phyloP scores from a whole-genome alignment of 345 rosid species.

The Cardamine chenopodiifolia region DNA sequence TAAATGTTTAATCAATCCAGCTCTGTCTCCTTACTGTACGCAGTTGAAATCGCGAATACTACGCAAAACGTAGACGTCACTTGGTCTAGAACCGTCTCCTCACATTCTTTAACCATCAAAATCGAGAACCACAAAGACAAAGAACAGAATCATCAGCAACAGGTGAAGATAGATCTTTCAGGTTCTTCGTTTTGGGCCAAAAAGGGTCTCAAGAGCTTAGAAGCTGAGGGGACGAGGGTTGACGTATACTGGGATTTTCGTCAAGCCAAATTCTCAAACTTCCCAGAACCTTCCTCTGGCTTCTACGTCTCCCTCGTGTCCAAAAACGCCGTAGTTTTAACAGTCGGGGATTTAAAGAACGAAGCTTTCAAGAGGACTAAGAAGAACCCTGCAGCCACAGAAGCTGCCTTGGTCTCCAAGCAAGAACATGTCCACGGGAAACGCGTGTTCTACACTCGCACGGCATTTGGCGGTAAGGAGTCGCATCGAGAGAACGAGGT shows the following conservation, averaged over 20 bases:
- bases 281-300: conserved; percentile 63
- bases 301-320: conserved; percentile 62
- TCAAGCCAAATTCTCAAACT: conserved; percentile 59
- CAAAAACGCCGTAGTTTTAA: conserved; percentile 49
- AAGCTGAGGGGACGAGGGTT: conserved; percentile 46
- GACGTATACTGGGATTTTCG: conserved; percentile 79
- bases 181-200: conserved; percentile 71
- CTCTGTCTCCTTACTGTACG: conserved; percentile 54
- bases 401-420: conserved; percentile 66
- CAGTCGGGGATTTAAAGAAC: conserved; percentile 57
- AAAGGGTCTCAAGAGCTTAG: conserved; percentile 71
- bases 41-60: conserved; percentile 48
- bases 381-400: conserved; percentile 46
- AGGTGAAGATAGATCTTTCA: conserved; percentile 63
- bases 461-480: conserved; percentile 44
- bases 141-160: conserved; percentile 43
- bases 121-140: conserved; percentile 51
- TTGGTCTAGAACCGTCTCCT: conserved; percentile 55
- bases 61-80: conserved; percentile 51
- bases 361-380: conserved; percentile 68
- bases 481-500: conserved; percentile 54
- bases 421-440: conserved; percentile 69
- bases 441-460: conserved; percentile 59
- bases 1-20: conserved; percentile 38
- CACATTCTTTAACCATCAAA: conserved; percentile 54